Percentiles rank a stretch among this genome's conserved stretches.
phyloP scores from a whole-genome alignment of 2,329 filamentous ascomycete species.

The Fusarium pininemorale region DNA sequence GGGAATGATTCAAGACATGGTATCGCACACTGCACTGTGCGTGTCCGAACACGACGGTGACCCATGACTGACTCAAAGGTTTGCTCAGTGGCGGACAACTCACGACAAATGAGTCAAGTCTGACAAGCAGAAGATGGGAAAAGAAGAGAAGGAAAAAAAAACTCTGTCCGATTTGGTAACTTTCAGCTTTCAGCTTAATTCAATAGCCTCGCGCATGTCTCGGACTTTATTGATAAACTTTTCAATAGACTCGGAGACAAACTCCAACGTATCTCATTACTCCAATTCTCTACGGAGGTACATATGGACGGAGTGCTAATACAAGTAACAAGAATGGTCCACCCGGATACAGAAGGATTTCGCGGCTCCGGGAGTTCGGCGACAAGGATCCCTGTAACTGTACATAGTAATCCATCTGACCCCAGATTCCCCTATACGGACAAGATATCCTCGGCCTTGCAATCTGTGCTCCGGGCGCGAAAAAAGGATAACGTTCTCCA shows the following conservation, averaged over 20 bases:
- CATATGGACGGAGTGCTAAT: neutral
- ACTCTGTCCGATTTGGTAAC: constrained; percentile 2
- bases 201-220: constrained; percentile 3
- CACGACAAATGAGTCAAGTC: constrained; percentile 7
- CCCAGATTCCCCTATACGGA: constrained; percentile 24
- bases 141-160: neutral
- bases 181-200: neutral
- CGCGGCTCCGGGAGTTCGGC: constrained; percentile 17
- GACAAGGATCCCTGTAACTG: neutral
- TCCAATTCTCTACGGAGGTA: neutral
- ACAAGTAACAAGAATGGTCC: neutral
- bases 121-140: too few species aligned
- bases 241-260: constrained; percentile 16
- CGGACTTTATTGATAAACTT: neutral
- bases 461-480: neutral
- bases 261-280: neutral
- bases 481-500: neutral
- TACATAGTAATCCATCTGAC: constrained; percentile 6
- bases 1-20: neutral
- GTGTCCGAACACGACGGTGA: neutral
- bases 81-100: constrained; percentile 33
- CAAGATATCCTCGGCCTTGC: constrained; percentile 22
- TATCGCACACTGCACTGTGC: constrained; percentile 26
- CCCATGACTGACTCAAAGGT: constrained; percentile 25
- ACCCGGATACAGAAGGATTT: neutral